Base-by-base conservation (phyloP, 2,329 filamentous ascomycete genomes). In the Aspergillus tamarii region DNA sequence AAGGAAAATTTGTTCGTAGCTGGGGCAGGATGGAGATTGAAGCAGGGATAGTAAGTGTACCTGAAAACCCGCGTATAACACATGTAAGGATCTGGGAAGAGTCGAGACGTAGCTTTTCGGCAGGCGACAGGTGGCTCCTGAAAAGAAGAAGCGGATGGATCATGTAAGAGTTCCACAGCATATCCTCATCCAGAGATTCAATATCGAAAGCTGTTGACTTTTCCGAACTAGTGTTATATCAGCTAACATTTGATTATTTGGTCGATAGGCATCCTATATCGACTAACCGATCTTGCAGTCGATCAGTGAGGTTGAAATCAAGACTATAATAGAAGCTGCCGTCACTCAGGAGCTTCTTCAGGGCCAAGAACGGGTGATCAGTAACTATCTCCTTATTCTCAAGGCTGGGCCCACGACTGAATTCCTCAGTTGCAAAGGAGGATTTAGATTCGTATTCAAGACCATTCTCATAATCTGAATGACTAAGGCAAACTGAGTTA, bases 81-180 rank as follows among this genome's bases (percentile, higher is more conserved):
- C 92, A 97, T 0, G 94, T 99, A 63, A 99, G 81, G 60, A 98
- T 93, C 46, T 91, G 87, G 23, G 93, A 97, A 3, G 86, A 84
- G 81, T 99, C 95, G n/a, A 99, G 84, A 5, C 88, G 89, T 64
- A 88, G 85, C 69, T 90, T 90, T 70, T 97, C 93, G 60, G 87
- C 85, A 7, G 87, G 86, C 65, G 92, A 86, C 54, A 99, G 84
- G 21, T 92, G 87, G 34, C 91, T 93, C 50, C 95, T 89, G 76
- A 99, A 98, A 76, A 93, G 87, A 34, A 97, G 89, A 60, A 99
- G 84, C 6, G 95, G 94, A 67, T 91, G 90, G 72, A 99, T 97
- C 93, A 99, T 97, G 80, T 96, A 97, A 4, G 93, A 96, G 75
- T 99, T 99, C 95, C 95, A 99, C 21, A 99, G 81, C 75, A 97